These are phyloP conservation scores for Talaromyces proteolyticus DNA, from an alignment of 495 filamentous ascomycete species.

Conservation along the genomic window DNA sequence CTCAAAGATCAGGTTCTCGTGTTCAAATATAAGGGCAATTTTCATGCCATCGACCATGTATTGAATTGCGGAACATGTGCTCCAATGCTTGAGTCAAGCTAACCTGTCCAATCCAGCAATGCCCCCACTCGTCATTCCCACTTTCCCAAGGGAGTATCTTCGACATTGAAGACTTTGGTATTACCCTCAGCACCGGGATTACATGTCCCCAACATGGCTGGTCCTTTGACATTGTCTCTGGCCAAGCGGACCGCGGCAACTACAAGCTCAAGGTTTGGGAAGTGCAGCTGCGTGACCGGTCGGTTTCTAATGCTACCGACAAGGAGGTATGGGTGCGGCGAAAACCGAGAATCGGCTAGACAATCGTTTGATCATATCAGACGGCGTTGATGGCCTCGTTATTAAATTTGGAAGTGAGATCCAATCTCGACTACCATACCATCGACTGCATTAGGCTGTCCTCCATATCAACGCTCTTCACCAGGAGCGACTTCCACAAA, in stretches of 20 bases:
- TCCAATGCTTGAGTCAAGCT: slow-evolving; percentile 7
- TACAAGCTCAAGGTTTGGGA: slow-evolving; percentile 56
- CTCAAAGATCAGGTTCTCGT: slow-evolving; percentile 53
- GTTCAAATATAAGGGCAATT: slow-evolving; percentile 49
- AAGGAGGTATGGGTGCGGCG: slow-evolving; percentile 49
- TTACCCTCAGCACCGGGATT: slow-evolving; percentile 29
- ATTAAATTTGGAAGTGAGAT: not conserved
- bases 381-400: not conserved
- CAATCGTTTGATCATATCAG: not conserved
- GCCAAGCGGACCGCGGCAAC: slow-evolving; percentile 47
- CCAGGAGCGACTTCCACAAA: not conserved
- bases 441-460: not conserved
- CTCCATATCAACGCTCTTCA: not conserved
- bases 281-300: slow-evolving; percentile 41
- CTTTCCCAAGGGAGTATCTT: slow-evolving; percentile 50
- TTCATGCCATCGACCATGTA: slow-evolving; percentile 57
- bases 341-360: slow-evolving; percentile 1
- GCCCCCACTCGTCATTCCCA: slow-evolving; percentile 53
- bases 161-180: slow-evolving; percentile 59
- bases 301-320: slow-evolving; percentile 16
- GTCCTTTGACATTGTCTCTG: slow-evolving; percentile 56
- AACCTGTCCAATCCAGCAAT: slow-evolving; percentile 36
- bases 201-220: slow-evolving; percentile 57
- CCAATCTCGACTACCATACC: not conserved
- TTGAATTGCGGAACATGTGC: not conserved